These are phyloP conservation scores for Verticillium klebahnii DNA, from an alignment of 2,329 filamentous ascomycete species.

Conservation along the genomic window DNA sequence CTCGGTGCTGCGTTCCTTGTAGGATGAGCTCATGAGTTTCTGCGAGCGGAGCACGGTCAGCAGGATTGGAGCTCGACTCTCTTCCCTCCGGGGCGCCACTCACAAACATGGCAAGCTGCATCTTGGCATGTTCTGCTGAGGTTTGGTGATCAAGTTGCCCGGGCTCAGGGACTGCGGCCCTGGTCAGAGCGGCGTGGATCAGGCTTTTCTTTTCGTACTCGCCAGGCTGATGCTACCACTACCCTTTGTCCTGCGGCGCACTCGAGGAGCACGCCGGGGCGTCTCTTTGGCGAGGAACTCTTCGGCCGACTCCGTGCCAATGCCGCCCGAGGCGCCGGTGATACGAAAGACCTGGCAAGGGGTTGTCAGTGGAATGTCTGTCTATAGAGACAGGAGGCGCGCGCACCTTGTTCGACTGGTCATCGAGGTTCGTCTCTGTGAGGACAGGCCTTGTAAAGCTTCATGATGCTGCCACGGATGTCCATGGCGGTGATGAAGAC, in stretches of 20 bases:
- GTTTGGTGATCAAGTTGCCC: conserved; percentile 6
- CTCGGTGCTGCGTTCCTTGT: too few relatives aligned
- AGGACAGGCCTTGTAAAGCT: too few relatives aligned
- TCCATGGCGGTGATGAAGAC: too few relatives aligned
- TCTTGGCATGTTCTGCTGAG: conserved; percentile 5
- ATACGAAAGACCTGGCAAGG: conserved; percentile 28
- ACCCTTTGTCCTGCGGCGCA: conserved; percentile 15
- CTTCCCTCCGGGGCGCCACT: neutral
- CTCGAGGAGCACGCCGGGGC: conserved; percentile 31
- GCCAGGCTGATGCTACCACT: neutral
- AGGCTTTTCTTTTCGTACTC: neutral
- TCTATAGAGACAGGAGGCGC: too few relatives aligned
- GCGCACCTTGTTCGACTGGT: too few relatives aligned
- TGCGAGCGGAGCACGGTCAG: too few relatives aligned
- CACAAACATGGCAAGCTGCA: neutral
- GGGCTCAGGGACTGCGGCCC: neutral
- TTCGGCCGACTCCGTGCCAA: conserved; percentile 33
- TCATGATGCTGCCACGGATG: too few relatives aligned
- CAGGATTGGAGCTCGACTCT: too few relatives aligned
- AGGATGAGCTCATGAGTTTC: too few relatives aligned
- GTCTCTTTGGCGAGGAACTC: conserved; percentile 18
- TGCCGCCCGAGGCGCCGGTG: conserved; percentile 24
- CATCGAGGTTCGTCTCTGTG: too few relatives aligned
- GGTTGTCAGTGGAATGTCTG: too few relatives aligned
- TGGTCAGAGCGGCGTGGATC: neutral